Conservation (phyloP, 2,329 filamentous ascomycete genomes). For the Penicillium sp. region DNA sequence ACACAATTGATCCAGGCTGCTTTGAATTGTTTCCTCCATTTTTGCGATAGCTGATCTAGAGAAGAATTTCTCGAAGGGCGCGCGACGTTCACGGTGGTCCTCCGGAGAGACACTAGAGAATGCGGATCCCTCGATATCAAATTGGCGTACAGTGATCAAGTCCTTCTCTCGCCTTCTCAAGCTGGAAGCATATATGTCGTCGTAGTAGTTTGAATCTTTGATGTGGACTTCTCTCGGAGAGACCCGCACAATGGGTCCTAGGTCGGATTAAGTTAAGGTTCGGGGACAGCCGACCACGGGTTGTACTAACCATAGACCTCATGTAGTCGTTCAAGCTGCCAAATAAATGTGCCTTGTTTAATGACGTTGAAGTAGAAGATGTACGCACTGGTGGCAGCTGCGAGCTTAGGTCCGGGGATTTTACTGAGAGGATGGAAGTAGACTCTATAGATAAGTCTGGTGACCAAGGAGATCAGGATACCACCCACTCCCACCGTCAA, state of each 20-base stretch:
- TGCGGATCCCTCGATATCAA: conserved; percentile 10
- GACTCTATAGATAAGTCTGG: conserved; percentile 26
- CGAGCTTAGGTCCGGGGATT: conserved; percentile 36
- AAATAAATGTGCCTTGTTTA: conserved; percentile 33
- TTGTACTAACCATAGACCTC: conserved; percentile 12
- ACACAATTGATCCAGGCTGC: conserved; percentile 15
- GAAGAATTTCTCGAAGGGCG: conserved; percentile 22
- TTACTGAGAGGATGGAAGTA: conserved; percentile 35
- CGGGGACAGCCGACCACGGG: neutral
- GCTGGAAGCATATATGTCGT: conserved; percentile 32
- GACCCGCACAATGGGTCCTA: conserved; percentile 39
- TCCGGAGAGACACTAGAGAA: conserved; percentile 20
- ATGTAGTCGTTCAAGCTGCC: conserved; percentile 38
- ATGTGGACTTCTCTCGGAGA: conserved; percentile 40
- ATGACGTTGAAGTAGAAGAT: conserved; percentile 39
- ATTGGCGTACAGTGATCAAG: conserved; percentile 12
- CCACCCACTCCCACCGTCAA: neutral
- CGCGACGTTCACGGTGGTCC: conserved; percentile 21
- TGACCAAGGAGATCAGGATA: neutral
- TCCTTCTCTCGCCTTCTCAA: conserved; percentile 29
- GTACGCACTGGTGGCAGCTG: conserved; percentile 33
- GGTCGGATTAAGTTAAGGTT: neutral
- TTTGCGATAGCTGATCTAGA: conserved; percentile 20
- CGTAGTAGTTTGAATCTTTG: conserved; percentile 34
- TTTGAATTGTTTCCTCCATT: conserved; percentile 12